phyloP scores from a whole-genome alignment of 192 early-diverging fungal species.

The Geranomyces variabilis region DNA sequence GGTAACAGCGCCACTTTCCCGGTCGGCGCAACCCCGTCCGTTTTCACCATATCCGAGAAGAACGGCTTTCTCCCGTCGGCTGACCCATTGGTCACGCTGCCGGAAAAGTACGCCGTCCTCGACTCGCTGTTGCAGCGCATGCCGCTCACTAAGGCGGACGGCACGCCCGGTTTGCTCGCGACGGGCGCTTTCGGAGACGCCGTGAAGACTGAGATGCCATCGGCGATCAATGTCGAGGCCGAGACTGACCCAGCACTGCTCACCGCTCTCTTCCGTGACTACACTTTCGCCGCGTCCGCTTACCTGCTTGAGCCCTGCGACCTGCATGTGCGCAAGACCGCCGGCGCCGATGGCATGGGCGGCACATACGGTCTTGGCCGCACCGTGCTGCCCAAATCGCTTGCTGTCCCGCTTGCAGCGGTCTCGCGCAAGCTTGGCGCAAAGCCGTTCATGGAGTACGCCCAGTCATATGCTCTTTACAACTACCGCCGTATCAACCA shows the following conservation, averaged over 20 bases:
- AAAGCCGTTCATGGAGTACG: constrained; percentile 66
- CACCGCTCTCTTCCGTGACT: constrained; percentile 84
- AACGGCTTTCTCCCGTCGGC: constrained; percentile 61
- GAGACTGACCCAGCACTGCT: constrained; percentile 74
- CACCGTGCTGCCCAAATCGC: constrained; percentile 71
- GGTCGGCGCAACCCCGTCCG: constrained; percentile 12
- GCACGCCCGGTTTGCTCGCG: constrained; percentile 70
- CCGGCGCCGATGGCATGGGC: neutral
- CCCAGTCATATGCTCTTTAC: constrained; percentile 71
- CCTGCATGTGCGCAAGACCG: constrained; percentile 65
- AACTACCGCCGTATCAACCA: constrained; percentile 80
- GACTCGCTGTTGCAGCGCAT: constrained; percentile 77
- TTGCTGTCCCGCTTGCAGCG: constrained; percentile 75
- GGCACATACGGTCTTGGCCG: constrained; percentile 82
- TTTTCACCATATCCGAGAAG: constrained; percentile 48
- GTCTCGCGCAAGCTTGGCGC: constrained; percentile 73
- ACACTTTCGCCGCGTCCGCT: constrained; percentile 83
- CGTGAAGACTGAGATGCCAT: constrained; percentile 69
- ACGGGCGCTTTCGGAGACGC: constrained; percentile 79
- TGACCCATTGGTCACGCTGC: constrained; percentile 73
- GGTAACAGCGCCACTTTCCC: neutral
- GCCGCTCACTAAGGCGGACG: constrained; percentile 68
- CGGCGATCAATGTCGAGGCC: constrained; percentile 68
- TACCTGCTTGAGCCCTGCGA: constrained; percentile 92
- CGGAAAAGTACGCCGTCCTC: constrained; percentile 69